phyloP scores from a whole-genome alignment of 2,329 filamentous ascomycete genomes.

The Ceratocystis ficicola region DNA sequence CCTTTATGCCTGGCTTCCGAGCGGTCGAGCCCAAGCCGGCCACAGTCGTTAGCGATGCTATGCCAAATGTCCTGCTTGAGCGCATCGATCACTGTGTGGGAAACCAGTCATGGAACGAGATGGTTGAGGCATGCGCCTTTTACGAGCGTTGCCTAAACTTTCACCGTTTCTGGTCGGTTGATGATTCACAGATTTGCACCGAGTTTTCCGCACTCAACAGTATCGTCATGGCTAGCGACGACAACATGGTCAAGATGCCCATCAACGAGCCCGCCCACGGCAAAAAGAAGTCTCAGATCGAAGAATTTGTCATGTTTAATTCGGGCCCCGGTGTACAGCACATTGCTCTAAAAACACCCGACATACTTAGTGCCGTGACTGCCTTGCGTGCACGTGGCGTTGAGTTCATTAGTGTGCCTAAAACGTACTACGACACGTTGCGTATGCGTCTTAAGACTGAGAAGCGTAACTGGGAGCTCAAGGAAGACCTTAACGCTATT shows the following conservation, averaged over 20 bases:
- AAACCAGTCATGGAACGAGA: constrained; percentile 91
- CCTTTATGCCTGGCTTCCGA: constrained; percentile 75
- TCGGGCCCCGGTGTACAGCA: constrained; percentile 83
- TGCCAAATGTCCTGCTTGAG: constrained; percentile 48
- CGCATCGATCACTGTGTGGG: constrained; percentile 94
- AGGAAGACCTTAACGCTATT: constrained; percentile 69
- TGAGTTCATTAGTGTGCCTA: constrained; percentile 81
- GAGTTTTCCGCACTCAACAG: constrained; percentile 81
- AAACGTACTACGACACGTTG: constrained; percentile 77
- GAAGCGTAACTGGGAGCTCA: constrained; percentile 48
- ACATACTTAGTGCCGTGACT: constrained; percentile 67
- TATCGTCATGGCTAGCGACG: constrained; percentile 79
- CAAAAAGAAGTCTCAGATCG: constrained; percentile 86
- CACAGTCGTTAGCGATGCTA: constrained; percentile 28
- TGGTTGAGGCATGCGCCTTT: constrained; percentile 54
- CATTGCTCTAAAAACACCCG: constrained; percentile 69
- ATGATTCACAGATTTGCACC: constrained; percentile 84
- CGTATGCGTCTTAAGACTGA: constrained; percentile 56
- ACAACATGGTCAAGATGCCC: constrained; percentile 89
- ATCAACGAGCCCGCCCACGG: constrained; percentile 91
- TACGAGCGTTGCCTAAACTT: constrained; percentile 86
- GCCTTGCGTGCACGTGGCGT: constrained; percentile 76
- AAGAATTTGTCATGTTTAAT: constrained; percentile 87
- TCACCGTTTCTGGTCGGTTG: constrained; percentile 95
- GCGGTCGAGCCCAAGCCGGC: constrained; percentile 34